phyloP scores from a whole-genome alignment of 352 stramenopile genomes.

The Phytophthora litchii region DNA sequence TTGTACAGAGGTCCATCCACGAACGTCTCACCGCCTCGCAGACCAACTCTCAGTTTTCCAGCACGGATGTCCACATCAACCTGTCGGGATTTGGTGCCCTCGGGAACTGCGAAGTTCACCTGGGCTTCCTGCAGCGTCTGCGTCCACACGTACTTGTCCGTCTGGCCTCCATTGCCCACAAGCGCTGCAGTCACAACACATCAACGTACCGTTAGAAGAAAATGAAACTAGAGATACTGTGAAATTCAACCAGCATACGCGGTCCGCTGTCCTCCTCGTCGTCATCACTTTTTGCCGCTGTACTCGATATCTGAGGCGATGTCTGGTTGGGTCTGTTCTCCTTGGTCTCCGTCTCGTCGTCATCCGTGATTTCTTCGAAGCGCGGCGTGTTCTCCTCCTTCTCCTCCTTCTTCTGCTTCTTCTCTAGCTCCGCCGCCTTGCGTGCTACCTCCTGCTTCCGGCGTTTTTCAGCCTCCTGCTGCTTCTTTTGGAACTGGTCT shows the following conservation, averaged over 20 bases:
- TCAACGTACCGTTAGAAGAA: conserved; percentile 14
- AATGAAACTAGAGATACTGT: conserved; percentile 3
- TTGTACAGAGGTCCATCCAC: conserved; percentile 95
- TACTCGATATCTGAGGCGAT: conserved; percentile 25
- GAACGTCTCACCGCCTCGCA: conserved; percentile 79
- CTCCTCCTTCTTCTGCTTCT: conserved; percentile 58
- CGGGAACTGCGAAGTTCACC: conserved; percentile 91
- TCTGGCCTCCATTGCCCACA: conserved; percentile 92
- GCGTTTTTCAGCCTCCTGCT: conserved; percentile 82
- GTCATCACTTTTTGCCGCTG: conserved; percentile 53
- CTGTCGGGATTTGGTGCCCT: conserved; percentile 93
- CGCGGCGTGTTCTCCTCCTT: conserved; percentile 43
- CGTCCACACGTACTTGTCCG: conserved; percentile 97
- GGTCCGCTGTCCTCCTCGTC: conserved; percentile 67
- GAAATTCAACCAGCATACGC: conserved; percentile 41
- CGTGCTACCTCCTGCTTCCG: conserved; percentile 59
- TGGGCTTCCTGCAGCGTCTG: conserved; percentile 97
- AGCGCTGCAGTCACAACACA: conserved; percentile 54
- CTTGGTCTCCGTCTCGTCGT: conserved; percentile 46
- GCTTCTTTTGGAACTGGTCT: conserved; percentile 75
- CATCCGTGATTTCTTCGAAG: conserved; percentile 86
- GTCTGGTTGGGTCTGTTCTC: conserved; percentile 23
- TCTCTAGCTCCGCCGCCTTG: conserved; percentile 51
- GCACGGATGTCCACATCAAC: conserved; percentile 93
- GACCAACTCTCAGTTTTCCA: conserved; percentile 88